Evolutionary conservation across 2,329 filamentous ascomycete species (phyloP).

Genomic region (Trichoderma gracile): DNA sequence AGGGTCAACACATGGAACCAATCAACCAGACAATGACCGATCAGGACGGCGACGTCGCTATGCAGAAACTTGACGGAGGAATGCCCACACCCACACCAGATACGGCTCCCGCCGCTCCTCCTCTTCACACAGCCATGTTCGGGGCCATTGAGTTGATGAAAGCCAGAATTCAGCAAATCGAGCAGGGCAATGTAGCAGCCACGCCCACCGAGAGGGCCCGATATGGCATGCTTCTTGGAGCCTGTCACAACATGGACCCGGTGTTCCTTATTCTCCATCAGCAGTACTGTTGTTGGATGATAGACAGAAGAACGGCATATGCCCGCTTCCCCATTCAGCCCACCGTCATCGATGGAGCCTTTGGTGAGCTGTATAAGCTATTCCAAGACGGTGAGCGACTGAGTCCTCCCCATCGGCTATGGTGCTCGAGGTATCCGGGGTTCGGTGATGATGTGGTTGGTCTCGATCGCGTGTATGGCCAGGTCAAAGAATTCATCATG

Average conservation of each 20-base stretch:
- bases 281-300: conserved; percentile 59
- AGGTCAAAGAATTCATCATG: conserved; percentile 33
- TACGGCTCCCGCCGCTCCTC: neutral
- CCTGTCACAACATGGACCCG: conserved; percentile 56
- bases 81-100: neutral
- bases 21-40: neutral
- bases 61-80: neutral
- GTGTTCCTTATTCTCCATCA: conserved; percentile 69
- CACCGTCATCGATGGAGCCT: conserved; percentile 30
- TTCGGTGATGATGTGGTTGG: neutral
- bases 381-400: conserved; percentile 33
- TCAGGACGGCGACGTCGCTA: neutral
- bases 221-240: conserved; percentile 56
- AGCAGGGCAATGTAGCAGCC: conserved; percentile 2
- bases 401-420: conserved; percentile 31
- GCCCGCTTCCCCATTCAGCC: conserved; percentile 28
- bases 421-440: conserved; percentile 37
- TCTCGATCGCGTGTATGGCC: neutral
- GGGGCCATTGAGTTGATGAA: neutral
- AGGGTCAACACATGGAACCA: no score
- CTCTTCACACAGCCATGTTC: neutral
- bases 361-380: conserved; percentile 29
- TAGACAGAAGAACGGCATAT: conserved; percentile 40
- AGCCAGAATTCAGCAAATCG: neutral
- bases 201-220: conserved; percentile 45